Evolutionary conservation across 495 filamentous ascomycete species (phyloP), one percentile per base, ranked within the genome.

Genomic region (Halenospora varia): DNA sequence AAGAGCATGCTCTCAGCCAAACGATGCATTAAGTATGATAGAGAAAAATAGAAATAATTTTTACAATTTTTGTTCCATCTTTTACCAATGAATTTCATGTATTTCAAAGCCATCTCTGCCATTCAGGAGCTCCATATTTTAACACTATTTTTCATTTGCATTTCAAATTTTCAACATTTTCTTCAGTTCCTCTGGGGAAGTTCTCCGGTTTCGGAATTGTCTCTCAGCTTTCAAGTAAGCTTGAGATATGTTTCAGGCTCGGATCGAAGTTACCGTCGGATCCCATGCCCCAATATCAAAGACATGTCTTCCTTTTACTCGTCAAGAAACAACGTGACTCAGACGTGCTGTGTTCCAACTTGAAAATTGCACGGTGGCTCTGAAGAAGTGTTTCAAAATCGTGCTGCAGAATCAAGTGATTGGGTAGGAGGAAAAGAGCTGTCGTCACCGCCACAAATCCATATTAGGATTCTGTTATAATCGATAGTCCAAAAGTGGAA

Each of bases 361-460:
- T 25, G 10, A 23, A 49, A 49, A 23, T 25, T 25, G 6, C 20
- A 13, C 10, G 47, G 20, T 3, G 9, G 47, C 9, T 13, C n/a
- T 6, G 20, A 25, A 25, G 22, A 49, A 20, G 18, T 50, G 54
- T 57, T 57, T 57, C 54, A 50, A 22, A 42, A 3, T 8, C 17
- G 25, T 41, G 25, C 20, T 17, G 15, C n/a, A 18, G 25, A 40
- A 39, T 50, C 15, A 18, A 48, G 25, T 9, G 18, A 52, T 51
- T 46, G 52, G 35, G 13, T 22, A 8, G 20, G 13, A 47, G 18
- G 22, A 39, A 22, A 26, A 39, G 40, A 24, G 26, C 20, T 20
- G 18, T 49, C 51, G 40, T 53, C 46, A 44, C 56, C 40, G 45
- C 56, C 45, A 57, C 54, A 50, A 23, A 49, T 20, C 54, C 45